Conservation (phyloP, 73 alveolate genomes). For the Tetrahymena borealis region DNA sequence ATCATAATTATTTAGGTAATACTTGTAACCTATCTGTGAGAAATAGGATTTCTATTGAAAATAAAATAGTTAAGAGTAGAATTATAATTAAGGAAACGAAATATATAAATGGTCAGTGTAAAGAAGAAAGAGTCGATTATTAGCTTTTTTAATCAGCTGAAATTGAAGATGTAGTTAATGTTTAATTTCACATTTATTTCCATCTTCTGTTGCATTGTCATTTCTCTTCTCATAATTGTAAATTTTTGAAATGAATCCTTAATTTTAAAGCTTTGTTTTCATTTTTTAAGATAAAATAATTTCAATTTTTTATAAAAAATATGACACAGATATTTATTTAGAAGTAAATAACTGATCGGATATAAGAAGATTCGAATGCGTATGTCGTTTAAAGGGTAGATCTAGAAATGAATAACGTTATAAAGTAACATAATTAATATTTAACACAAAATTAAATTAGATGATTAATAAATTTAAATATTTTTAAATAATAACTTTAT, state of each 20-base stretch:
- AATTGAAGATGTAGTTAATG: neutral
- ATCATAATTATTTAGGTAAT: too few species aligned
- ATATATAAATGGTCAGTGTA: neutral
- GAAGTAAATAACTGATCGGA: too few species aligned
- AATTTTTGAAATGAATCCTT: neutral
- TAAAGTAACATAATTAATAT: too few species aligned
- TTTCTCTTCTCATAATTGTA: neutral
- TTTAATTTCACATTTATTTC: neutral
- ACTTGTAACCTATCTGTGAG: too few species aligned
- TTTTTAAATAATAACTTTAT: too few species aligned
- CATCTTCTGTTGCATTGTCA: neutral
- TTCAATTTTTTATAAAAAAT: neutral
- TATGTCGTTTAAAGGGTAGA: too few species aligned
- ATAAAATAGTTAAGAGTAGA: neutral
- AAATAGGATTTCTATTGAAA: too few species aligned
- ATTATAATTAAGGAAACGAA: neutral
- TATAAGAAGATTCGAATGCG: too few species aligned
- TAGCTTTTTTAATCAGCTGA: neutral
- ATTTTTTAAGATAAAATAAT: neutral
- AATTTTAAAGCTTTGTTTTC: neutral
- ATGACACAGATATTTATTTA: too few species aligned
- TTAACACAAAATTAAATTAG: too few species aligned
- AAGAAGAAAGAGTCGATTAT: neutral
- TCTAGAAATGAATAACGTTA: too few species aligned
- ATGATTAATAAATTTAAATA: too few species aligned